Base-by-base conservation (phyloP, 805 yeast species). In the Kodamaea lidongshanica region DNA sequence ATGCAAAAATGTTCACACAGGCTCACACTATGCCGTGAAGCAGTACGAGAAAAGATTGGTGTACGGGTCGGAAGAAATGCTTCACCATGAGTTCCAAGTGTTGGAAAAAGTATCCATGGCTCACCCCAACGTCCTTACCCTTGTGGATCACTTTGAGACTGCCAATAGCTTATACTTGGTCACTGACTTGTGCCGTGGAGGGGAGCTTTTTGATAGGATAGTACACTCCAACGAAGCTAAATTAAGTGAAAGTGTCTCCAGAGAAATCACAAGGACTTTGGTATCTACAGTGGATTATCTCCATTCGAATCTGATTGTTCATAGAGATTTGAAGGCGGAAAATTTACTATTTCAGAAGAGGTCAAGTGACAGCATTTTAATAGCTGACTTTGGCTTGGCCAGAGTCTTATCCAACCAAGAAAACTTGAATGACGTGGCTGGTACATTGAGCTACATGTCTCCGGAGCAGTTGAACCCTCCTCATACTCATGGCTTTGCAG, bases 371-470 rank as follows among this genome's bases (percentile, higher is more conserved):
- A 23, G 23, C 10, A 52, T 73, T 34, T 51, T 70, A 33, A 58
- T 76, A 25, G 79, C 77, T 7, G 80, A 74, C 46, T 79, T 79
- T 50, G 87, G 88, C 3, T 55, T 78, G 16, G 79, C 86, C 9
- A 54, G 74, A 8, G 61, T 69, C 21, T 52, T 70, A 6, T 60
- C 58, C 18, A 16, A 44, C 16, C 31, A 38, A 25, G 47, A 58
- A 42, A 46, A 54, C 41, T 38, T 66, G 38, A 51, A 61, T 38
- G 62, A 79, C 35, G 54, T 75, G 21, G 65, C 79, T 44, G 89
- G 89, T 0, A 81, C 89, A 1, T 67, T 80, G 5, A 77, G 83
- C 12, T 80, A 80, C 52, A 74, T 80, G 70, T 80, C 88, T 0
- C 89, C 89, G 1, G 88, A 80, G 46, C 51, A 55, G 28, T 65